Evolutionary conservation across 768 basidiomycete species (phyloP), one percentile per base, ranked within the genome.

Genomic region (Melanogaster broomeanus): DNA sequence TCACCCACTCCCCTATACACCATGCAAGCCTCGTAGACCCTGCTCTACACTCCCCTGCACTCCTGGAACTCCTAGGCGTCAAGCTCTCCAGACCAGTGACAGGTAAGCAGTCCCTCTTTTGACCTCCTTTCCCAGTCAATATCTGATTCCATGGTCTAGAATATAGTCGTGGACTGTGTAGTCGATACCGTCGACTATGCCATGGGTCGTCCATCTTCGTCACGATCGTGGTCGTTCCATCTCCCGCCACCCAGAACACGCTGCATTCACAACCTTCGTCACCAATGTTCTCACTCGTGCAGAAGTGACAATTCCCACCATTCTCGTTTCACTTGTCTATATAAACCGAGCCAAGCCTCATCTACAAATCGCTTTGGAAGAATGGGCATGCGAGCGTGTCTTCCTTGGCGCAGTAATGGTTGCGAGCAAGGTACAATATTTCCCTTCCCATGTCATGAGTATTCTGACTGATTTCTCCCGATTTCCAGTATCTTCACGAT

Each of bases 371-470:
- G 87, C 87, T 9, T 74, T 88, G 53, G 87, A 90, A 64, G 84
- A 89, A 62, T 90, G 88, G 88, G 93, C 92, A 13, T 77, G 89
- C 43, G 91, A 94, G 70, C 84, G 93, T 37, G 92, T 95, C 27
- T 94, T 95, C 72, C 81, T 95, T 38, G 93, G 93, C 45, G 85
- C 91, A n/a, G 70, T 94, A 57, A 93, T 95, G 69, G 76, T 82
- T 42, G 92, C 93, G 7, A 87, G 87, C 72, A 95, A 94, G 78
- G 87, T 88, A 65, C 60, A 61, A 18, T 48, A 2, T 46, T 42
- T 46, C 57, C 65, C 70, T 54, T 58, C 47, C 35, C 58, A 49
- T 58, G 49, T 24, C 49, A 42, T 27, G 7, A 0, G 38, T 49
- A 18, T 30, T 55, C 58, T 30, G 18, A 25, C 30, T 48, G 30